phyloP scores from a whole-genome alignment of 2,329 filamentous ascomycete genomes.

The Alternaria tenuissima region DNA sequence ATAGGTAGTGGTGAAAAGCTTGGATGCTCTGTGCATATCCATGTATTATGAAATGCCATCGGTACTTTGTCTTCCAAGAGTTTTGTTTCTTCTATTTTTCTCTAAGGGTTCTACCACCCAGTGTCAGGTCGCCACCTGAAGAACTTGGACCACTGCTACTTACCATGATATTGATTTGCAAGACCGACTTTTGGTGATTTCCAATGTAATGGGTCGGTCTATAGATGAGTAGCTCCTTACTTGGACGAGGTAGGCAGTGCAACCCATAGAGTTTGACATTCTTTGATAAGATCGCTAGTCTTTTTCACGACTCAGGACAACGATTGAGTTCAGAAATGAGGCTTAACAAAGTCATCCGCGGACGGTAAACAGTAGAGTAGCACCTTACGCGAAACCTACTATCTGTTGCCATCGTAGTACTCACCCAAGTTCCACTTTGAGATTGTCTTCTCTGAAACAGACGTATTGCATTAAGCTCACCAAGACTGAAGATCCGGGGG shows the following conservation, averaged over 20 bases:
- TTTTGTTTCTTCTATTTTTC: neutral
- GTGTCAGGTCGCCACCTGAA: neutral
- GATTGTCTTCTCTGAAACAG: neutral
- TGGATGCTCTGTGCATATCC: neutral
- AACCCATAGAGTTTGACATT: neutral
- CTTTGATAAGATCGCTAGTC: neutral
- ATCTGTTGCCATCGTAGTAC: neutral
- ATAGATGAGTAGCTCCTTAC: neutral
- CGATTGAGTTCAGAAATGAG: neutral
- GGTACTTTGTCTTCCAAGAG: neutral
- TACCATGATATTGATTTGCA: neutral
- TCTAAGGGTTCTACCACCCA: neutral
- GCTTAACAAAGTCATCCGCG: neutral
- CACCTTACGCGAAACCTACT: neutral
- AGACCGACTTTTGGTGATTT: neutral
- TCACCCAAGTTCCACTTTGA: neutral
- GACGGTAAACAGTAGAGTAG: neutral
- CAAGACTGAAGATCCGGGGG: neutral
- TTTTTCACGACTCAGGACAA: neutral
- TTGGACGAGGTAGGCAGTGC: neutral
- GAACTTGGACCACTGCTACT: neutral
- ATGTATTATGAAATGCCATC: neutral
- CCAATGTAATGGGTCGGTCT: neutral
- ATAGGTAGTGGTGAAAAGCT: neutral
- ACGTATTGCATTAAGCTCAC: neutral